Evolutionary conservation across 768 basidiomycete genomes (phyloP), one percentile per base, ranked within the genome.

Genomic region (Dacryopinax primogenitus): DNA sequence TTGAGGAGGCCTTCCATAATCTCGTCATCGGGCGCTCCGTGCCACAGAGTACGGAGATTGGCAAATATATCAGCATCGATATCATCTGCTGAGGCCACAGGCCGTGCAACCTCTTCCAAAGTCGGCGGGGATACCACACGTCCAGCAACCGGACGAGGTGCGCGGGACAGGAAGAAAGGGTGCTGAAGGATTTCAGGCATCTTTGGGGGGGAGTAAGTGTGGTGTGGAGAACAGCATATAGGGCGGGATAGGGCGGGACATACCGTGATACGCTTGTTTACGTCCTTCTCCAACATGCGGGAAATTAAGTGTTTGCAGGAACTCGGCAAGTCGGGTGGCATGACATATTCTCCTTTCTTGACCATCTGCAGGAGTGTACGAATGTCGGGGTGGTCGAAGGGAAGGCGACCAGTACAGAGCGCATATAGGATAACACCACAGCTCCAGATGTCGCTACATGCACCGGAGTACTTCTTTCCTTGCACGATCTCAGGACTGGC

Each of bases 371-470:
- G 80, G n/a, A 98, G 78, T 12, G 81, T 76, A 1, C 81, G 80
- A 61, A 88, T 79, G 71, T 94, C 86, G 69, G 93, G 89, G 72
- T 94, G 87, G 73, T 97, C 92, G 71, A 97, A 97, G 0, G 94
- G 94, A n/a, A 96, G 80, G 44, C 83, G 80, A 4, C 92, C 92
- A 2, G 85, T 84, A 37, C 97, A 79, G n/a, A 98, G 78, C 21
- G 92, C 91, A 70, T 85, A 92, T 64, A 98, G 81, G 69, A 95
- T 92, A 72, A 98, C 84, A 65, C 94, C 94, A 71, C 93, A 94
- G 39, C 92, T 95, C 94, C 94, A 97, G 72, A 94, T 90, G 75
- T 98, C 94, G 21, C 92, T 85, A n/a, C 83, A 80, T 1, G 86
- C 82, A 7, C 93, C 94, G 70, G 92, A 82, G 74, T 97, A 98